Evolutionary conservation across 495 filamentous ascomycete species (phyloP).

Genomic region (Glonium stellatum): DNA sequence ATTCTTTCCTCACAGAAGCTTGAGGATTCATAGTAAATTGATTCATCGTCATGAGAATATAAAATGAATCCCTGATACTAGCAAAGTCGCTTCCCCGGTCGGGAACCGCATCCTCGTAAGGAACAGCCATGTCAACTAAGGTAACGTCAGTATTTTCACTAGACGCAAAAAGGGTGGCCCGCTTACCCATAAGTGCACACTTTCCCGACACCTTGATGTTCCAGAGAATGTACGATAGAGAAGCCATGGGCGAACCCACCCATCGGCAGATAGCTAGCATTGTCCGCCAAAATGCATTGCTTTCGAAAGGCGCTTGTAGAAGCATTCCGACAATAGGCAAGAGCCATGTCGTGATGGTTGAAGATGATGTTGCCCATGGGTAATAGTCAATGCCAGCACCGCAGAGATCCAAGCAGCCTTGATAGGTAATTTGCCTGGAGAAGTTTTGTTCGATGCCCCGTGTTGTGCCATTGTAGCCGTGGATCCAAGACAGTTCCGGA

Average conservation of each 20-base stretch:
- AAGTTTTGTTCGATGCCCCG: slow-evolving; percentile 20
- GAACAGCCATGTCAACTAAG: slow-evolving; percentile 39
- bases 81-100: slow-evolving; percentile 32
- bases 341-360: slow-evolving; percentile 44
- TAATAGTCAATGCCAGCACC: slow-evolving; percentile 30
- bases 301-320: slow-evolving; percentile 44
- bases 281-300: slow-evolving; percentile 38
- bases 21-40: slow-evolving; percentile 36
- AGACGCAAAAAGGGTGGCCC: not conserved
- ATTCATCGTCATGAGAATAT: slow-evolving; percentile 42
- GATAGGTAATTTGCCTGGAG: slow-evolving; percentile 21
- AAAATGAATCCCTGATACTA: slow-evolving; percentile 41
- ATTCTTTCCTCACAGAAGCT: slow-evolving; percentile 20
- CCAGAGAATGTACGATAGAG: slow-evolving; percentile 41
- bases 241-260: slow-evolving; percentile 38
- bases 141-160: not conserved
- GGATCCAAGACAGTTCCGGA: not conserved
- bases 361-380: slow-evolving; percentile 31
- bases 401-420: slow-evolving; percentile 33
- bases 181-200: slow-evolving; percentile 37
- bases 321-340: slow-evolving; percentile 41
- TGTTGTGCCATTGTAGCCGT: slow-evolving; percentile 22
- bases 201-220: slow-evolving; percentile 44
- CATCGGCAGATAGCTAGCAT: slow-evolving; percentile 36
- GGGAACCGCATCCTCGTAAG: slow-evolving; percentile 27